Evolutionary conservation across 306 rosid genomes (phyloP).

Genomic region (Gastrolobium bilobum): DNA sequence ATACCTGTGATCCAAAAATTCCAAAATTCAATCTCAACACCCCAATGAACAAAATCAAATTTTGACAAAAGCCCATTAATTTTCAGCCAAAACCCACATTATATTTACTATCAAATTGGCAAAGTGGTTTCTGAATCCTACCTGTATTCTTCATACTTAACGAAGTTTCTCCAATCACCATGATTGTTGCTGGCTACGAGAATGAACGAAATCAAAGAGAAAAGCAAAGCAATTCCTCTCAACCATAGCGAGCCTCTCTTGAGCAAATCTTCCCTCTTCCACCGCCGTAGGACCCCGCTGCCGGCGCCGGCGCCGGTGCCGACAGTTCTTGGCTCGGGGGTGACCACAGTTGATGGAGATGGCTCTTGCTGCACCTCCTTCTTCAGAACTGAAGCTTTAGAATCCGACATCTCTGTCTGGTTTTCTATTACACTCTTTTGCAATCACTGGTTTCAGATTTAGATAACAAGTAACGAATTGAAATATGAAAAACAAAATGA

Average conservation of each 20-base stretch:
- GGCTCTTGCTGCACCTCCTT: constrained; percentile 3
- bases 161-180: constrained; percentile 57
- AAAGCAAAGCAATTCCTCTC: constrained; percentile 63
- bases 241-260: constrained; percentile 56
- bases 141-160: constrained; percentile 66
- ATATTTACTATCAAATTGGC: not conserved
- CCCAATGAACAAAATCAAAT: constrained; percentile 5
- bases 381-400: not conserved
- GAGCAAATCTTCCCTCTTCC: constrained; percentile 63
- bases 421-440: constrained; percentile 8
- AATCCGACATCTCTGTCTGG: constrained; percentile 39
- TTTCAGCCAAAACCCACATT: constrained; percentile 28
- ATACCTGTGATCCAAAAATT: constrained; percentile 52
- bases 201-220: constrained; percentile 65
- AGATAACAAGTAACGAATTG: not conserved
- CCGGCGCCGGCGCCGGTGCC: constrained; percentile 13
- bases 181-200: constrained; percentile 72
- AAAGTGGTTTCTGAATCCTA: not conserved
- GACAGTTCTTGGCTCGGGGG: not conserved
- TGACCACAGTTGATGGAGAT: constrained; percentile 17
- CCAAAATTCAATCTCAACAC: not conserved
- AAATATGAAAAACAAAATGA: not conserved
- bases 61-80: constrained; percentile 37
- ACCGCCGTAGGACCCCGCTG: constrained; percentile 44
- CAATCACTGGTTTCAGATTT: not conserved